Base-by-base conservation (phyloP, 495 filamentous ascomycete genomes). In the Xeromyces bisporus region DNA sequence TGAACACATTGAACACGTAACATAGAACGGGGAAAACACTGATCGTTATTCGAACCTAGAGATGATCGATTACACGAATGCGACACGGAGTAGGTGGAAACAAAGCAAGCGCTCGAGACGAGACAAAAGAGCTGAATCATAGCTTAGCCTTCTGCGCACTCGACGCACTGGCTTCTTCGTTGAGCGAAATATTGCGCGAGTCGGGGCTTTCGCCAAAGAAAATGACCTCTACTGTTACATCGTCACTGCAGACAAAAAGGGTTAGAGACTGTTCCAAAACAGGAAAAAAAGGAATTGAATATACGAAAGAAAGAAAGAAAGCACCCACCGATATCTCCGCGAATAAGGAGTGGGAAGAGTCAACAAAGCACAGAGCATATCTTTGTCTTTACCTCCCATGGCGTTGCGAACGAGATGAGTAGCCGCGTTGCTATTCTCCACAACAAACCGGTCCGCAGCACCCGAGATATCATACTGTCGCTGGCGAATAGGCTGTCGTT, bases 341-440 rank as follows among this genome's bases (percentile, higher is more conserved):
- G 83, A 87, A 43, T 80, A 93, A 0, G 91, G 91, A 31, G 78
- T 80, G 2, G 85, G 84, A 13, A 99, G 66, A 6, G 91, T 94
- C 47, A 99, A 59, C 34, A 99, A 62, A 7, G 89, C 87, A 49
- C 81, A 93, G 9, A 99, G 66, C 73, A 93, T 87, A 52, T 99
- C 91, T 48, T 69, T 71, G 47, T 99, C 83, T 46, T 78, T 82
- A 5, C 91, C 91, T 29, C 91, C 91, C 31, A 99, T 69, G 15
- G 91, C 91, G 53, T 99, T 99, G 30, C 91, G 69, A 24, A 94
- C 80, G 16, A 99, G 65, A 58, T 99, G 91, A 2, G 91, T 96
- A 0, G 91, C 91, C 2, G 75, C 87, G 39, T 99, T 99, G 55
- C 85, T 84, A 50, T 99, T 91, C 55, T 93, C 78, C 2, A 89